phyloP scores from a whole-genome alignment of 78 protist genomes.

The Paulinella micropora region DNA sequence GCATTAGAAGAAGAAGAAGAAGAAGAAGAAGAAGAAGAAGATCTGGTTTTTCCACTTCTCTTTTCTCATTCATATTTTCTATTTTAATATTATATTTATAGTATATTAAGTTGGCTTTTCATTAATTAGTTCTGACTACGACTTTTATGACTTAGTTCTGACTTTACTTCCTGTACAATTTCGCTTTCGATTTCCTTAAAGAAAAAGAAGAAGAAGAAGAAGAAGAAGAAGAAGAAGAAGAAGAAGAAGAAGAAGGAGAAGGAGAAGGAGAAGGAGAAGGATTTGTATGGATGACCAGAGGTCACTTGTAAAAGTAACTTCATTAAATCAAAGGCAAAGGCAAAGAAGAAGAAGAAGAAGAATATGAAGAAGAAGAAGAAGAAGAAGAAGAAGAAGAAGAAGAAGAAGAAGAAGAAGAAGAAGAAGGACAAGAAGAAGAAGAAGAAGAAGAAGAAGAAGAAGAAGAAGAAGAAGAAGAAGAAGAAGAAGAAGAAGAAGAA shows the following conservation, averaged over 20 bases:
- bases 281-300: neutral
- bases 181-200: neutral
- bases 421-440: neutral
- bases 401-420: neutral
- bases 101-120: neutral
- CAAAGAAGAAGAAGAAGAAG: neutral
- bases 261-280: neutral
- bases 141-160: neutral
- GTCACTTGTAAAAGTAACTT: too few relatives aligned
- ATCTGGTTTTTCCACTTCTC: too few relatives aligned
- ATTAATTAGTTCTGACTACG: neutral
- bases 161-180: neutral
- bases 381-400: neutral
- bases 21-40: neutral
- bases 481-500: neutral
- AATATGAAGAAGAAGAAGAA: neutral
- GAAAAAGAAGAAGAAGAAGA: neutral
- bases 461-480: neutral
- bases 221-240: neutral
- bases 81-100: too few relatives aligned
- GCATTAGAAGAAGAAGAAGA: neutral
- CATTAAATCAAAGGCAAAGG: neutral
- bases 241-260: neutral
- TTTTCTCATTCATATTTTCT: too few relatives aligned
- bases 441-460: neutral